phyloP scores from a whole-genome alignment of 208 protist species.

The Crithidia thermophila region DNA sequence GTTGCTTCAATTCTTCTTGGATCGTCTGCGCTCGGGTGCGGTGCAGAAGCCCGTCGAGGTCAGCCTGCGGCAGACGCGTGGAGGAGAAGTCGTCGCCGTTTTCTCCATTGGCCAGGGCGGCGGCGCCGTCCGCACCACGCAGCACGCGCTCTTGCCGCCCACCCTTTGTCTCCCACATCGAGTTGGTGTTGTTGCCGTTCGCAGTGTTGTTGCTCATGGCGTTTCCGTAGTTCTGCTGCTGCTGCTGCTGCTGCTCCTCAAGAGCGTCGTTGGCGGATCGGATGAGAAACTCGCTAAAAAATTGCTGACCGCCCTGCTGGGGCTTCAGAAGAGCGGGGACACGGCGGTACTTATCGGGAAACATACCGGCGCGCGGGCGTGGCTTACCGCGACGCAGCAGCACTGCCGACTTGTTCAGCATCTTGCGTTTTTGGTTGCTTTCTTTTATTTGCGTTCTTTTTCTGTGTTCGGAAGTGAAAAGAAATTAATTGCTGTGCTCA shows the following conservation, averaged over 20 bases:
- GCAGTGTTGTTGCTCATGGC: too few species aligned
- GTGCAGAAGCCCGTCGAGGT: slow-evolving; percentile 44
- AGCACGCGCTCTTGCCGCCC: background rate
- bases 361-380: slow-evolving; percentile 79
- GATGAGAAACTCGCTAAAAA: slow-evolving; percentile 81
- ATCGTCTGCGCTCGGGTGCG: slow-evolving; percentile 48
- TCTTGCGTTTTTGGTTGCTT: too few species aligned
- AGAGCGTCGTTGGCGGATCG: slow-evolving; percentile 67
- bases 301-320: slow-evolving; percentile 88
- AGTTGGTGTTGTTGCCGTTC: too few species aligned
- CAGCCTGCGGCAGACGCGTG: slow-evolving; percentile 69
- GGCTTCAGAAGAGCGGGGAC: slow-evolving; percentile 79
- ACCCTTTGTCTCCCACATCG: too few species aligned
- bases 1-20: slow-evolving; percentile 54
- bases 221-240: slow-evolving; percentile 10
- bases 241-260: slow-evolving; percentile 23
- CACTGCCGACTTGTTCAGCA: slow-evolving; percentile 28
- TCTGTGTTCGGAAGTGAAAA: too few species aligned
- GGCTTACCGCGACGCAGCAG: slow-evolving; percentile 85
- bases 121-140: background rate
- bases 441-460: too few species aligned
- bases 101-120: background rate
- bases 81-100: slow-evolving; percentile 10
- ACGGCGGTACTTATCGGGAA: slow-evolving; percentile 85
- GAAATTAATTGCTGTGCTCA: too few species aligned